Percentiles rank a stretch among this genome's conserved stretches.
Evolutionary conservation across 2,329 filamentous ascomycete species (phyloP).

Genomic region (Calonectria pauciramosa): DNA sequence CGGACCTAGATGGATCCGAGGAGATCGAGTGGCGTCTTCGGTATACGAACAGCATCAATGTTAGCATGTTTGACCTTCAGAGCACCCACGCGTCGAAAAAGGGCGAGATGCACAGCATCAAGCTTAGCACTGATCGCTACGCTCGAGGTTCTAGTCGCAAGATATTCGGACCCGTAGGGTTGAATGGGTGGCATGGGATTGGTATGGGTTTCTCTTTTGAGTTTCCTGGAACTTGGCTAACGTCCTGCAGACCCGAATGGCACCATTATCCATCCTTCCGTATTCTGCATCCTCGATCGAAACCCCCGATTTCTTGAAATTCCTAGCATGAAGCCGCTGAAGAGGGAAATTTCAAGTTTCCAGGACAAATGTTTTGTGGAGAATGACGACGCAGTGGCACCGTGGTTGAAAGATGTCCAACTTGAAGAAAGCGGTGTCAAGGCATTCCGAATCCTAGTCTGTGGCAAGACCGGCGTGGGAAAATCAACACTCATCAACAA

Average conservation of each 20-base stretch:
- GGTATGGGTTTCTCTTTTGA: slow-evolving; percentile 13
- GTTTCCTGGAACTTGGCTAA: not conserved
- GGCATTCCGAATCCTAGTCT: slow-evolving; percentile 43
- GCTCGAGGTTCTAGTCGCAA: slow-evolving; percentile 33
- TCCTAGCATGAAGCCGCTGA: slow-evolving; percentile 33
- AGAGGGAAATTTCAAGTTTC: slow-evolving; percentile 36
- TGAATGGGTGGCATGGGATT: slow-evolving; percentile 35
- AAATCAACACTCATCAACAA: slow-evolving; percentile 47
- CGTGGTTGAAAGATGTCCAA: slow-evolving; percentile 42
- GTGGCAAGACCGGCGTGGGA: slow-evolving; percentile 43
- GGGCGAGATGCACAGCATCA: slow-evolving; percentile 31
- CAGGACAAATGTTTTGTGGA: slow-evolving; percentile 36
- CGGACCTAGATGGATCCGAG: slow-evolving; percentile 38
- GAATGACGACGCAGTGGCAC: slow-evolving; percentile 22
- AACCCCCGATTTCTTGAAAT: slow-evolving; percentile 40
- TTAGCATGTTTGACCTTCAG: slow-evolving; percentile 45
- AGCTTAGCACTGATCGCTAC: slow-evolving; percentile 36
- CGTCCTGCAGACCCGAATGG: slow-evolving; percentile 23
- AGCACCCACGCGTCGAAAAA: slow-evolving; percentile 25
- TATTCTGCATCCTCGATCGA: slow-evolving; percentile 43
- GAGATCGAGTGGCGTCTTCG: slow-evolving; percentile 42
- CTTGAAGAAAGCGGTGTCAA: slow-evolving; percentile 42
- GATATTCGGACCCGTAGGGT: slow-evolving; percentile 22
- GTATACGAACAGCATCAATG: slow-evolving; percentile 36
- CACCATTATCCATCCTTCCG: slow-evolving; percentile 40